phyloP scores from a whole-genome alignment of 768 basidiomycete species.

The Russula earlei region DNA sequence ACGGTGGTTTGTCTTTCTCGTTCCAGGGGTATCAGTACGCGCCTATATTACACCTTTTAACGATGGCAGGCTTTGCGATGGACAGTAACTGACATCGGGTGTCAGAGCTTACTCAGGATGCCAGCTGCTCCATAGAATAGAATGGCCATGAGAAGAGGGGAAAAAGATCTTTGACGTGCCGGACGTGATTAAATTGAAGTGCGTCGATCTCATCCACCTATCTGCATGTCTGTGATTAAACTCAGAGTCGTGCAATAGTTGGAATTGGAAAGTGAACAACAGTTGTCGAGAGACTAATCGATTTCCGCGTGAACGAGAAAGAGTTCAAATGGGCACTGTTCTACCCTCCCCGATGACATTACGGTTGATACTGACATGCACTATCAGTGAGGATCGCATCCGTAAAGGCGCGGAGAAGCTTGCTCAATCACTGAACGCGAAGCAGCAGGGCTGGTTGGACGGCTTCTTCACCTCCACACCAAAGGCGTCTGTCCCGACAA shows the following conservation, averaged over 20 bases:
- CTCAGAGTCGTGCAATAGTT: conserved; percentile 50
- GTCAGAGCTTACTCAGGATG: too few species aligned
- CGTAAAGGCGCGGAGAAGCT: conserved; percentile 93
- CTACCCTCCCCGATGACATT: not conserved
- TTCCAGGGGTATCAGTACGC: too few species aligned
- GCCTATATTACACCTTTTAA: too few species aligned
- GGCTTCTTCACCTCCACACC: conserved; percentile 83
- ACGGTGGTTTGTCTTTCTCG: too few species aligned
- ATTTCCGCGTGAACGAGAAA: conserved; percentile 90
- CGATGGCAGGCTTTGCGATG: too few species aligned
- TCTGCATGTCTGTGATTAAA: not conserved
- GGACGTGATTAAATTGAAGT: conserved; percentile 86
- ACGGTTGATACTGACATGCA: not conserved
- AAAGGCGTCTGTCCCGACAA: conserved; percentile 44
- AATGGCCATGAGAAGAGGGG: conserved; percentile 97
- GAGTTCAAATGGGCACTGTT: conserved; percentile 74
- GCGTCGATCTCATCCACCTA: conserved; percentile 13
- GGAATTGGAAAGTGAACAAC: conserved; percentile 92
- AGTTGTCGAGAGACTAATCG: conserved; percentile 85
- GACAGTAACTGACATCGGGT: too few species aligned
- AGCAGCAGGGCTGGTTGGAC: conserved; percentile 94
- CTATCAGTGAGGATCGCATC: conserved; percentile 84
- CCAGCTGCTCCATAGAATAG: too few species aligned
- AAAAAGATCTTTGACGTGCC: conserved; percentile 85
- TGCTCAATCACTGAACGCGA: conserved; percentile 72